Percentiles rank a stretch among this genome's conserved stretches.
Conservation (phyloP, 2,329 filamentous ascomycete genomes). For the Hyphodiscus sp. region DNA sequence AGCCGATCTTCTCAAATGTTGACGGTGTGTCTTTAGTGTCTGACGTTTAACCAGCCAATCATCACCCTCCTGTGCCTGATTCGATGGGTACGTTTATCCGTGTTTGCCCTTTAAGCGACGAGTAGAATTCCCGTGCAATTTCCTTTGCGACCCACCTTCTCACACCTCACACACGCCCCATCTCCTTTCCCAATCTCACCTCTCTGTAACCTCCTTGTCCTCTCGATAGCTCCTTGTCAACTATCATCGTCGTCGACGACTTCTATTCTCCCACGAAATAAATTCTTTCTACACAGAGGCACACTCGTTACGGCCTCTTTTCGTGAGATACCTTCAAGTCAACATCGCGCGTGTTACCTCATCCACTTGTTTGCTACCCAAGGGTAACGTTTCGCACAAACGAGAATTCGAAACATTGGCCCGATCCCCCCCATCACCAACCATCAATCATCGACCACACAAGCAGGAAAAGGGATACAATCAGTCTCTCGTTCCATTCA, state of each 20-base stretch:
- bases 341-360: slow-evolving; percentile 3
- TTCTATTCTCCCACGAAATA: slow-evolving; percentile 11
- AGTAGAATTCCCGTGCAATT: neutral
- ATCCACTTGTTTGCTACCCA: neutral
- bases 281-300: slow-evolving; percentile 3
- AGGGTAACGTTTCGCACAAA: slow-evolving; percentile 14
- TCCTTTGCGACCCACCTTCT: neutral
- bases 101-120: too few species aligned
- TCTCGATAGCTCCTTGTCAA: neutral
- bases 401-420: slow-evolving; percentile 11
- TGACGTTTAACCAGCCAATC: neutral
- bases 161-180: neutral
- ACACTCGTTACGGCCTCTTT: slow-evolving; percentile 17
- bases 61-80: neutral
- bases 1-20: too few species aligned
- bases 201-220: neutral
- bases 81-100: neutral
- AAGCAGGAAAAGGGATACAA: neutral
- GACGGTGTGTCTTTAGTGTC: too few species aligned
- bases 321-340: neutral
- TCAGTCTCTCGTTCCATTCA: neutral
- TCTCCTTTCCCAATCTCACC: neutral
- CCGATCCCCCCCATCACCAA: neutral
- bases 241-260: slow-evolving; percentile 9
- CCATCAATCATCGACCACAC: slow-evolving; percentile 2